Evolutionary conservation across 768 basidiomycete genomes (phyloP), one percentile per base, ranked within the genome.

Genomic region (Pisolithus orientalis): DNA sequence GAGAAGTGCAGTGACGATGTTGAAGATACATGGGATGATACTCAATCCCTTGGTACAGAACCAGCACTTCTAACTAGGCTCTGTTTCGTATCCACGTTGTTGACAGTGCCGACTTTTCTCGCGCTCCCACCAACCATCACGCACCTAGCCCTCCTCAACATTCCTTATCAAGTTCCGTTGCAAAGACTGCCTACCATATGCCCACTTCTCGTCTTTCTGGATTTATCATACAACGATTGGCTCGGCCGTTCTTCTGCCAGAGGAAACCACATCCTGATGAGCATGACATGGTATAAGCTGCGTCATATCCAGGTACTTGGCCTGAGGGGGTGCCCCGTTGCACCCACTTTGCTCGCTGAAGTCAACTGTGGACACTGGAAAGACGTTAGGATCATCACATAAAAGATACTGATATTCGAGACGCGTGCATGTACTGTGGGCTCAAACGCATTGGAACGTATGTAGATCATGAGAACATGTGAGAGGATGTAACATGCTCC

Each of bases 141-240:
- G 1, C 79, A 74, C 46, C 70, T 89, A 40, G 80, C 78, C 17
- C 74, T 88, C 27, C 58, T 88, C 54, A 69, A 78, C 43, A 63
- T 87, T 32, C 68, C 76, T 1, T 52, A 67, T 6, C 70, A 75
- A 0, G 65, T 83, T 16, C 70, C 80, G 2, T 60, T 90, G 17
- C 76, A 82, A 55, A 73, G 82, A 54, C 66, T 90, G 37, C 80
- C 85, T 1, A 69, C 65, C 10, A 61, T 77, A 13, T 85, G 83
- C 56, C 87, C 87, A 1, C 64, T 84, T n/a, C 68, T 90, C 27
- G 68, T 76, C 21, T 60, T 83, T 25, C 64, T 89, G 32, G 87
- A 89, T 61, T 63, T 90, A 44, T 90, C 87, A 1, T 86, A 77
- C 62, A 89, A 88, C 47, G 37, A 49, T 5, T 80, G 80, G 79